Evolutionary conservation across 164 flowering plant genomes (phyloP).

Genomic region (Malania oleifera): DNA sequence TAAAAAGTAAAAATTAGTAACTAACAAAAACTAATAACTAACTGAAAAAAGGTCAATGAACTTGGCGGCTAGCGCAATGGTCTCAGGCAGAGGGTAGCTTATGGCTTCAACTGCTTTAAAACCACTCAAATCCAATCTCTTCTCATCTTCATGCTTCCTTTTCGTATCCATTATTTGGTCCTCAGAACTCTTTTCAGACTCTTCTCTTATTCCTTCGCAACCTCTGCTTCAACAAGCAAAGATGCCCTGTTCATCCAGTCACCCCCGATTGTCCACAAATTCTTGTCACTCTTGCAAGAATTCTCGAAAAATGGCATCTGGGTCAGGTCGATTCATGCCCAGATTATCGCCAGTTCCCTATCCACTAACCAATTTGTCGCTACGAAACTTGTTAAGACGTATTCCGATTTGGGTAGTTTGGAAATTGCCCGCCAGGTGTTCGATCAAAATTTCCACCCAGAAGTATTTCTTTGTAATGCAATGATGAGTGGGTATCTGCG

Average conservation of each 20-base stretch:
- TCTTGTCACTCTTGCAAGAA: slow-evolving; percentile 23
- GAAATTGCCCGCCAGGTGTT: slow-evolving; percentile 26
- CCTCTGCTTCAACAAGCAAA: no score
- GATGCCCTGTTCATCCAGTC: slow-evolving; percentile 7
- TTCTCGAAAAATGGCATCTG: slow-evolving; percentile 14
- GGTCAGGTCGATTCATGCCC: slow-evolving; percentile 31
- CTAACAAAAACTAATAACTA: no score
- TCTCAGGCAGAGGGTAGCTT: no score
- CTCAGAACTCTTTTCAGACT: no score
- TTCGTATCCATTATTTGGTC: no score
- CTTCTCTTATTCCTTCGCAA: no score
- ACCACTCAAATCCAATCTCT: no score
- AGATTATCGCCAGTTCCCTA: slow-evolving; percentile 14
- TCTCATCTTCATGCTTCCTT: no score
- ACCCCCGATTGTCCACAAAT: slow-evolving; percentile 13
- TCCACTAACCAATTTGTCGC: slow-evolving; percentile 21
- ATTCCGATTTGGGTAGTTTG: slow-evolving; percentile 23
- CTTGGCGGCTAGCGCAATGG: no score
- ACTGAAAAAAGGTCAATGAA: no score
- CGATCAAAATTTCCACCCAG: slow-evolving; percentile 22
- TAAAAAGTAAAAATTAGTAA: no score
- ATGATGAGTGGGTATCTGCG: slow-evolving; percentile 31
- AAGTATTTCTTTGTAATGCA: slow-evolving; percentile 24
- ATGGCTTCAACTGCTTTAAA: no score
- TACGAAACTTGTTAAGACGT: slow-evolving; percentile 22